These are phyloP conservation scores for Solanum pimpinellifolium DNA, from an alignment of 257 asterid genomes.

Conservation along the genomic window DNA sequence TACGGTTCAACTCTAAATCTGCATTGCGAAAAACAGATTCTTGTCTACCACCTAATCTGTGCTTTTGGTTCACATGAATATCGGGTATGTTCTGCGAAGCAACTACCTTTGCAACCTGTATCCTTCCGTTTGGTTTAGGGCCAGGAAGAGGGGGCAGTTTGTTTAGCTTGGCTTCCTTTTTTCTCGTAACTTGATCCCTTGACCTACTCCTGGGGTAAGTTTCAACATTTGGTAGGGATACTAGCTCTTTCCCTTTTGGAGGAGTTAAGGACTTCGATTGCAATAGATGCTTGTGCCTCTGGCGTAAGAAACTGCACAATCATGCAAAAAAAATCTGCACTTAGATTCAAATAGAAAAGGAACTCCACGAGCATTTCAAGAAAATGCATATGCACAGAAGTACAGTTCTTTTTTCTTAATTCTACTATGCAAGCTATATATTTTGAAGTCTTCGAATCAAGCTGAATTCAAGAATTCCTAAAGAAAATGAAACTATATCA, in stretches of 20 bases:
- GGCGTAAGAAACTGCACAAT: constrained; percentile 43
- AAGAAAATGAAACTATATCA: neutral
- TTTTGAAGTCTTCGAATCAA: neutral
- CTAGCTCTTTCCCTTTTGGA: constrained; percentile 17
- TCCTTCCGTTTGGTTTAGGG: constrained; percentile 25
- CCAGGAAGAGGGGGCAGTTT: constrained; percentile 31
- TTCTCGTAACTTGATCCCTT: constrained; percentile 9
- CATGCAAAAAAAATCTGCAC: neutral
- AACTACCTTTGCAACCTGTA: constrained; percentile 19
- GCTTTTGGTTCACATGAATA: constrained; percentile 19
- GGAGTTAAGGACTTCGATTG: constrained; percentile 13
- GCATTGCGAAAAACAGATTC: neutral
- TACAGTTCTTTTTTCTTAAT: neutral
- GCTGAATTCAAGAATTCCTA: neutral
- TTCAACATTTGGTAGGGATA: constrained; percentile 1
- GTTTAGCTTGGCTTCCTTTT: constrained; percentile 18
- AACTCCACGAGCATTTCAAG: neutral
- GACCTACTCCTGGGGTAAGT: constrained; percentile 14
- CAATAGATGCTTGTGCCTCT: constrained; percentile 33
- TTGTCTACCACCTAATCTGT: neutral
- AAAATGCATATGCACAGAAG: neutral
- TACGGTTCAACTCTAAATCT: constrained; percentile 14
- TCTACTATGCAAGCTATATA: neutral
- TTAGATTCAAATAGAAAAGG: neutral
- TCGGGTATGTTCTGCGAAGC: neutral